Conservation (phyloP, 768 basidiomycete species). For the Leccinum variicolor region DNA sequence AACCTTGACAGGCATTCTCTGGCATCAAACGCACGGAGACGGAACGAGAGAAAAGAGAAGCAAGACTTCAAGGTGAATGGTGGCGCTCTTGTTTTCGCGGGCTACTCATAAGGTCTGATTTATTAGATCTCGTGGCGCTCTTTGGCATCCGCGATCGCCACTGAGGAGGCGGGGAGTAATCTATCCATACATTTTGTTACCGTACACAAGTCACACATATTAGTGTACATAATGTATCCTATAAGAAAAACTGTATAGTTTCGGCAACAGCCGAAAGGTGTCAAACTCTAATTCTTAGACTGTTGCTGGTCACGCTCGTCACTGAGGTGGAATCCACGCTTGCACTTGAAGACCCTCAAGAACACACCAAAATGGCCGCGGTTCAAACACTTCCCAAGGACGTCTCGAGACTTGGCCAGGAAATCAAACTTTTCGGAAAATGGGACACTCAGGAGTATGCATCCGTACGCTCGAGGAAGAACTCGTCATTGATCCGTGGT, state of each 20-base stretch:
- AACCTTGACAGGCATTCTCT: constrained; percentile 66
- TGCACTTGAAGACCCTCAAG: constrained; percentile 30
- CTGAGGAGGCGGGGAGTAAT: neutral
- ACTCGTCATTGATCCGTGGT: constrained; percentile 14
- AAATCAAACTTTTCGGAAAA: constrained; percentile 97
- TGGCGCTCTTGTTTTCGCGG: neutral
- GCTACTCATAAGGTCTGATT: neutral
- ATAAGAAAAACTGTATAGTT: constrained; percentile 28
- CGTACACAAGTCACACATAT: constrained; percentile 1
- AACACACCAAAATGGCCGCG: constrained; percentile 52
- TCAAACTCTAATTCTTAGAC: constrained; percentile 24
- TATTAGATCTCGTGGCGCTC: constrained; percentile 56
- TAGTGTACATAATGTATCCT: neutral
- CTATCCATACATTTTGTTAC: neutral
- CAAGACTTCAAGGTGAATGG: constrained; percentile 68
- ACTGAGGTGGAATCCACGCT: constrained; percentile 13
- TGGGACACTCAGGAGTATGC: constrained; percentile 98
- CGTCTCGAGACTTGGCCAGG: constrained; percentile 74
- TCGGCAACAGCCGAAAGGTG: constrained; percentile 19
- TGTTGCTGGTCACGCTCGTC: constrained; percentile 14
- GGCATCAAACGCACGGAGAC: constrained; percentile 77
- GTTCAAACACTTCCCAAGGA: constrained; percentile 78
- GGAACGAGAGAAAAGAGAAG: constrained; percentile 72
- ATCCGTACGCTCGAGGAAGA: neutral
- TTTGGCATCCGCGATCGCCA: constrained; percentile 42